A percentile compares a stretch with the other conserved stretches of the same genome.
phyloP scores from a whole-genome alignment of 1,284 basidiomycete genomes.

The Earliella scabrosa region DNA sequence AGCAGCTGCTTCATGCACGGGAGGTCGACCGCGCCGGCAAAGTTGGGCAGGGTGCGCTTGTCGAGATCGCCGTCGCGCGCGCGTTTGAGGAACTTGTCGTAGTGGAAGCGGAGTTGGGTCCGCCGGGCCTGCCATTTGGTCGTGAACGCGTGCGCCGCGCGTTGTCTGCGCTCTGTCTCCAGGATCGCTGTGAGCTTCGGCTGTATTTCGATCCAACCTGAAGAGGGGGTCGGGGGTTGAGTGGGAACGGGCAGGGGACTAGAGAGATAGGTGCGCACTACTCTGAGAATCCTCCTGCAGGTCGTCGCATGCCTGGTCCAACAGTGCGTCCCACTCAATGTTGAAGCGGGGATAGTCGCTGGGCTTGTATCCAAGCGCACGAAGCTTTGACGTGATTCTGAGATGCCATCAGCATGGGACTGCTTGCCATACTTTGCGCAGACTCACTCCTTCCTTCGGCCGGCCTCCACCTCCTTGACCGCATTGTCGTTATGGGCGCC shows the following conservation, averaged over 20 bases:
- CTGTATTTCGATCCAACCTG: slow-evolving; percentile 13
- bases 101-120: not conserved
- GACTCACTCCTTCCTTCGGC: too few species aligned
- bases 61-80: not conserved
- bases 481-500: too few species aligned
- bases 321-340: too few species aligned
- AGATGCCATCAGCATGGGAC: too few species aligned
- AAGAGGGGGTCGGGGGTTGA: not conserved
- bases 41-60: not conserved
- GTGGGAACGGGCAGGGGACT: not conserved
- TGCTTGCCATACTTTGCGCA: too few species aligned
- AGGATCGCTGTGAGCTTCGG: slow-evolving; percentile 7
- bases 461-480: too few species aligned
- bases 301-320: too few species aligned
- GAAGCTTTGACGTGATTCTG: too few species aligned
- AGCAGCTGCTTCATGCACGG: not conserved
- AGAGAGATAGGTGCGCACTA: not conserved
- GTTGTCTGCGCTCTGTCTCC: not conserved
- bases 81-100: not conserved
- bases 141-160: not conserved
- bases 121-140: slow-evolving; percentile 4
- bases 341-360: too few species aligned
- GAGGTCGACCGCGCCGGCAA: not conserved
- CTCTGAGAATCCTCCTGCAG: not conserved
- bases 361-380: too few species aligned